Evolutionary conservation across 2,329 filamentous ascomycete species (phyloP), one percentile per base, ranked within the genome.

Genomic region (Fusarium mundagurra): DNA sequence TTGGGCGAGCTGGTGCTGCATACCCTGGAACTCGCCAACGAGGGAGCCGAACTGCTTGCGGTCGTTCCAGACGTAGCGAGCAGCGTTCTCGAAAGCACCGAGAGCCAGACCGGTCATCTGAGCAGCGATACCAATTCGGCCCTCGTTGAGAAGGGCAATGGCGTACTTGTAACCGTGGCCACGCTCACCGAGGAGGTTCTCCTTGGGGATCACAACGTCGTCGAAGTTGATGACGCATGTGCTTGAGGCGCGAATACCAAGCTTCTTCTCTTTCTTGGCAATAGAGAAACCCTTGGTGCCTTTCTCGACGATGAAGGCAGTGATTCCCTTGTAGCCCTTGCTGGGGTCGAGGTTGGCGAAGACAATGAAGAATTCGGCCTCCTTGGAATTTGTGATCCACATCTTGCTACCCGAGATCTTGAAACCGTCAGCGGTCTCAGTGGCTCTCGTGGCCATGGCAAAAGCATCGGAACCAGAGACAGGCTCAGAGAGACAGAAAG

Each of bases 231-330:
- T 88, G 73, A 98, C 96, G 84, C 96, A 99, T 38, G 96, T 99
- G 86, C 94, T 97, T 85, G 94, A 97, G 61, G 96, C 96, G 81
- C 90, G 92, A 86, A 99, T 99, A 67, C 96, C 96, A 55, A 99
- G 92, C 88, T 99, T 99, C 92, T 98, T 98, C 88, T 99, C 96
- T 88, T 99, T 99, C 90, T 99, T 99, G 45, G 96, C 95, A 80
- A 99, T 97, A 70, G 90, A 92, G 88, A 99, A 98, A 39, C 96
- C 96, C 63, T 92, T 92, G 57, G 91, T 93, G 79, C 88, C 92
- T 87, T 98, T 98, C 85, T 98, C 95, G 47, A 98, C 92, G 70
- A 99, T 87, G 82, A 99, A 99, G 60, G 96, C 96, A 5, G 95
- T 95, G 84, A 99, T 99, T 67, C 96, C 96, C 85, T 95, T 96